Evolutionary conservation across 768 basidiomycete genomes (phyloP).

Genomic region (Pleurotus cornucopiae): DNA sequence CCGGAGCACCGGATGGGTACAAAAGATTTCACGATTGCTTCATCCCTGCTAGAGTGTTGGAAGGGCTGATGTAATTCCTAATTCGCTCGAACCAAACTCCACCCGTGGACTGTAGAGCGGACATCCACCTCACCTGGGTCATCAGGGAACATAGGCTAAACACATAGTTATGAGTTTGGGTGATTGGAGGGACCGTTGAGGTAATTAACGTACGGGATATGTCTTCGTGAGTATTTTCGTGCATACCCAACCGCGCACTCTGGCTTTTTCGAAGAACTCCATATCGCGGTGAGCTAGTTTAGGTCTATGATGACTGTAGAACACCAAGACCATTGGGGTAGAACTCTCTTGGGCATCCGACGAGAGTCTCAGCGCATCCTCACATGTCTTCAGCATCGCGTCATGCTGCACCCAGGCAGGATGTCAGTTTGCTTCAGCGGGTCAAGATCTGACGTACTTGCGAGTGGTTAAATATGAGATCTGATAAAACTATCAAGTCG

Average conservation of each 20-base stretch:
- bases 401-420: constrained; percentile 52
- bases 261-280: constrained; percentile 71
- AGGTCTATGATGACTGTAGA: constrained; percentile 87
- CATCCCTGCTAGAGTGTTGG: too few species aligned
- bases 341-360: not conserved
- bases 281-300: constrained; percentile 80
- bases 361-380: constrained; percentile 30
- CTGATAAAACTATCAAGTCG: constrained; percentile 83
- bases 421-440: not conserved
- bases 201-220: constrained; percentile 47
- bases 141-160: constrained; percentile 85
- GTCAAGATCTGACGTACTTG: constrained; percentile 45
- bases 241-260: constrained; percentile 63
- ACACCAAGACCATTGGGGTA: constrained; percentile 56
- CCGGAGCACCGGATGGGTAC: too few species aligned
- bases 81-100: constrained; percentile 45
- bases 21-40: too few species aligned
- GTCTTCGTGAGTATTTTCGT: constrained; percentile 61
- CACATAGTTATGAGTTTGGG: not conserved
- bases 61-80: too few species aligned
- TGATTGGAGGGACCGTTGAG: not conserved
- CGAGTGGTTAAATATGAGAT: constrained; percentile 93
- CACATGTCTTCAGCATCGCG: constrained; percentile 74
- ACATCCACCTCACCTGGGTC: constrained; percentile 78
- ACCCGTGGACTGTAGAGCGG: constrained; percentile 82